Conservation (phyloP, 1,139 yeast genomes). For the Blastobotrys capitulatus region DNA sequence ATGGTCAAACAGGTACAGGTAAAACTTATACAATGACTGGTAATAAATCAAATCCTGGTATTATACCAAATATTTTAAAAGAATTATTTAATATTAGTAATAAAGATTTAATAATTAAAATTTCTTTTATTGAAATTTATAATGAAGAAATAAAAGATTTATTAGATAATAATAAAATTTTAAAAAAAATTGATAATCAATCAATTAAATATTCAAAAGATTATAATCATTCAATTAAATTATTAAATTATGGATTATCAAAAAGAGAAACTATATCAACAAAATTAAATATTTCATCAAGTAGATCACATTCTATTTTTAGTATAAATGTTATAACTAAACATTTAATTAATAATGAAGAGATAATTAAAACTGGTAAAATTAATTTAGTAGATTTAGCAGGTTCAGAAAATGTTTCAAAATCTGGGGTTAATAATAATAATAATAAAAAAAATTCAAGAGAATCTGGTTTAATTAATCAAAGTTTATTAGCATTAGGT, state of each 20-base stretch:
- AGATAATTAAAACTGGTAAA: constrained; percentile 58
- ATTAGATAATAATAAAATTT: constrained; percentile 36
- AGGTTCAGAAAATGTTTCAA: constrained; percentile 74
- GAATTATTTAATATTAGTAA: constrained; percentile 18
- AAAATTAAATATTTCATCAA: constrained; percentile 49
- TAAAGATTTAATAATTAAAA: constrained; percentile 54
- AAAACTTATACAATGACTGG: constrained; percentile 88
- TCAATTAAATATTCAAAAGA: constrained; percentile 35
- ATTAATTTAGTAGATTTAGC: constrained; percentile 84
- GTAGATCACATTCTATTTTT: constrained; percentile 68
- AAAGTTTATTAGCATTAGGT: constrained; percentile 75
- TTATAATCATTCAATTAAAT: constrained; percentile 35
- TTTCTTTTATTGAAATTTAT: constrained; percentile 68
- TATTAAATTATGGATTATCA: constrained; percentile 43
- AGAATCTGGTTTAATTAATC: constrained; percentile 87
- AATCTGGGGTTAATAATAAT: constrained; percentile 74
- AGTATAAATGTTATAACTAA: constrained; percentile 50
- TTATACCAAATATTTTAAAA: constrained; percentile 56
- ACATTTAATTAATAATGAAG: constrained; percentile 38
- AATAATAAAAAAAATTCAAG: constrained; percentile 51
- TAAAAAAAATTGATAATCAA: constrained; percentile 38
- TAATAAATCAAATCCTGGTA: constrained; percentile 44
- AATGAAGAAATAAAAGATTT: constrained; percentile 69
- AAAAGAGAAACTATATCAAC: constrained; percentile 59
- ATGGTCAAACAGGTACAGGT: constrained; percentile 90